A percentile compares a stretch with the other conserved stretches of the same genome.
phyloP scores from a whole-genome alignment of 176 grass and related monocot species.

The Metroxylon sagu region DNA sequence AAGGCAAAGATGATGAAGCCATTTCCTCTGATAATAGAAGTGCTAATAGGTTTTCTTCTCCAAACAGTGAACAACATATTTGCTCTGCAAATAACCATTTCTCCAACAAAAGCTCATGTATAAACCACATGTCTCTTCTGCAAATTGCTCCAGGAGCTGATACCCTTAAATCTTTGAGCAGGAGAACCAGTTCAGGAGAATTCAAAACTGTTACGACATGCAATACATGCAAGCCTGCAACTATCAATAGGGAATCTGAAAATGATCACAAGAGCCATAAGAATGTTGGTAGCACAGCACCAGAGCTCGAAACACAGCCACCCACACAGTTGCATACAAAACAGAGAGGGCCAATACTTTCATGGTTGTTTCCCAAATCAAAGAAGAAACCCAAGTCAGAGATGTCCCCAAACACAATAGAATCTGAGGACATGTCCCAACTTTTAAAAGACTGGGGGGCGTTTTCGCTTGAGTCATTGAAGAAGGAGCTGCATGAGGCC shows the following conservation, averaged over 20 bases:
- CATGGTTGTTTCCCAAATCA: conserved; percentile 82
- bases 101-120: conserved; percentile 33
- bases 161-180: conserved; percentile 35
- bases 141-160: conserved; percentile 36
- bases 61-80: conserved; percentile 62
- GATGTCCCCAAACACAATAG: conserved; percentile 46
- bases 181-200: conserved; percentile 47
- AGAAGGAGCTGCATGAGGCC: conserved; percentile 79
- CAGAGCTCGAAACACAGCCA: conserved; percentile 28
- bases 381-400: conserved; percentile 63
- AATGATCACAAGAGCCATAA: conserved; percentile 33
- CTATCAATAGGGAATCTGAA: conserved; percentile 56
- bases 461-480: conserved; percentile 76
- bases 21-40: conserved; percentile 46
- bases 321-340: conserved; percentile 24
- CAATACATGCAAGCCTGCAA: conserved; percentile 79
- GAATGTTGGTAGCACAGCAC: conserved; percentile 17
- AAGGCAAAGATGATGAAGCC: conserved; percentile 49
- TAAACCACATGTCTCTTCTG: conserved; percentile 36
- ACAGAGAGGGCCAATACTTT: conserved; percentile 58
- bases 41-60: conserved; percentile 60
- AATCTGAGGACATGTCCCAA: conserved; percentile 80
- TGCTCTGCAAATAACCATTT: conserved; percentile 53
- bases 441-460: conserved; percentile 85
- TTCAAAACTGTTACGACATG: conserved; percentile 52